These are phyloP conservation scores for Sedum album DNA, from an alignment of 164 flowering plant genomes.

Conservation along the genomic window DNA sequence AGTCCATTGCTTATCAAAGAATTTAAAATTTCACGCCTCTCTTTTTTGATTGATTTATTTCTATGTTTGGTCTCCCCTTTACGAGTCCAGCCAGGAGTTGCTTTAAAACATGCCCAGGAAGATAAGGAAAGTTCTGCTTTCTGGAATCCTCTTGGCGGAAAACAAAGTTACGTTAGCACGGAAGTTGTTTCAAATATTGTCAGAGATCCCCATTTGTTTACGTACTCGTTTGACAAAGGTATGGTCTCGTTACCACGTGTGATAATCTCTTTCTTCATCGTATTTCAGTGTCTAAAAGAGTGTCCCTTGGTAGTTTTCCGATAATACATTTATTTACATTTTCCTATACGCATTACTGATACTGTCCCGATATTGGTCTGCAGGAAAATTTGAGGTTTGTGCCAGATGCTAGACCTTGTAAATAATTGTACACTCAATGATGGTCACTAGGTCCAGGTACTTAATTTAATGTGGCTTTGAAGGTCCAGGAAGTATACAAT, in stretches of 20 bases:
- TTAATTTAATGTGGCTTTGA: conserved; percentile 13
- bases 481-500: conserved; percentile 89
- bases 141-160: conserved; percentile 96
- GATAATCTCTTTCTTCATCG: neutral
- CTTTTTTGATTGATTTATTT: no score
- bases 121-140: conserved; percentile 98
- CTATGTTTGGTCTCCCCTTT: neutral
- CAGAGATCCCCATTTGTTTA: conserved; percentile 89
- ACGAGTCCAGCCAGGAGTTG: conserved; percentile 69
- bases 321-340: no score
- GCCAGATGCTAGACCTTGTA: conserved; percentile 2
- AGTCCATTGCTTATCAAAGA: no score
- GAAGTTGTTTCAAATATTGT: conserved; percentile 43
- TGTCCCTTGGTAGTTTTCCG: no score
- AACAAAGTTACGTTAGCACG: conserved; percentile 81
- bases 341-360: no score
- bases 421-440: neutral
- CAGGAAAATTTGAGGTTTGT: conserved; percentile 95
- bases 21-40: no score
- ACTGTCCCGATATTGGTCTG: conserved; percentile 19
- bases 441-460: neutral
- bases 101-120: conserved; percentile 86
- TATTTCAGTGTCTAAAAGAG: no score
- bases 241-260: neutral
- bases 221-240: conserved; percentile 80